Evolutionary conservation across 192 early-diverging fungal species (phyloP).

Genomic region (Geranomyces michiganensis): DNA sequence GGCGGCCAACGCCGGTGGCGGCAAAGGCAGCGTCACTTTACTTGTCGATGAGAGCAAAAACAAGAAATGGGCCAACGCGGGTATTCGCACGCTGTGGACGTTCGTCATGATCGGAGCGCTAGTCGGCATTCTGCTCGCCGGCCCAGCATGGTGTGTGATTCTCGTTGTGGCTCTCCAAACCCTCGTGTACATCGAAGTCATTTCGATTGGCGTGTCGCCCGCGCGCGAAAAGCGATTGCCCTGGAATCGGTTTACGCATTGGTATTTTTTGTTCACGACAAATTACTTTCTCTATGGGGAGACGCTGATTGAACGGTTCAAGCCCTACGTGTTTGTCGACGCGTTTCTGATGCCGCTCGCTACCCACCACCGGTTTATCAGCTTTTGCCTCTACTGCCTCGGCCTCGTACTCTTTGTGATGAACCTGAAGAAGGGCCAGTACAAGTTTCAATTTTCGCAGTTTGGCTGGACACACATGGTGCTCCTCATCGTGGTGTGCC

Average conservation of each 20-base stretch:
- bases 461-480: conserved; percentile 99
- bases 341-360: conserved; percentile 82
- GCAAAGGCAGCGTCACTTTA: conserved; percentile 18
- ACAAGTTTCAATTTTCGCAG: conserved; percentile 93
- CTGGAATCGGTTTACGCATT: conserved; percentile 88
- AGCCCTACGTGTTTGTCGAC: conserved; percentile 80
- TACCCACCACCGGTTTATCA: conserved; percentile 93
- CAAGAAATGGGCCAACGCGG: conserved; percentile 60
- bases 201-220: conserved; percentile 80
- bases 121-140: conserved; percentile 60
- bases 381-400: conserved; percentile 83
- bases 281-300: conserved; percentile 96
- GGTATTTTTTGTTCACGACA: conserved; percentile 88
- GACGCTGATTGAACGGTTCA: conserved; percentile 87
- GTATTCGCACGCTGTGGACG: conserved; percentile 81
- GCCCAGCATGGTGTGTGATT: conserved; percentile 83
- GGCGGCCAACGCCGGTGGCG: neutral
- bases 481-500: conserved; percentile 85
- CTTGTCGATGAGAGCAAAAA: conserved; percentile 34
- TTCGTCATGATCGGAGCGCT: conserved; percentile 89
- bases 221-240: conserved; percentile 83
- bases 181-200: conserved; percentile 92
- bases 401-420: conserved; percentile 94
- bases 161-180: conserved; percentile 83
- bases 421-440: conserved; percentile 89